Base-by-base conservation (phyloP, 768 basidiomycete genomes). In the Suillus occidentalis region DNA sequence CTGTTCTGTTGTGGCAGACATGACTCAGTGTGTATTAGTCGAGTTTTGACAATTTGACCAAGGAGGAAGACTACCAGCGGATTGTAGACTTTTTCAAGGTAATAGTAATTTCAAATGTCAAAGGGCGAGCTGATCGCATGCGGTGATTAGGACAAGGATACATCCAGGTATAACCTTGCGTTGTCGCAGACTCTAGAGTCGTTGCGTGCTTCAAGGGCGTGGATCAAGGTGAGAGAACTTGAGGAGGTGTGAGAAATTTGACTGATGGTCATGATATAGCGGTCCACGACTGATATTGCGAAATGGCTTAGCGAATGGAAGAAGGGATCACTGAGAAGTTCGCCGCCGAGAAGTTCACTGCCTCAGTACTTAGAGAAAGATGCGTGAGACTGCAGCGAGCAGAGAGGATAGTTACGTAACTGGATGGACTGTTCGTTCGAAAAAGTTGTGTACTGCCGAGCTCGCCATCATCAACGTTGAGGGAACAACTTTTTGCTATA, bases 41-140 rank as follows among this genome's bases (percentile, higher is more conserved):
- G 39, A 66, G 77, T 10, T 76, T 84, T 74, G 72, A 74, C 34
- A 77, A 77, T 37, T 80, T 96, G 63, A 86, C 89, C n/a, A 86
- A 85, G 25, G 78, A 88, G 66, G 76, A 85, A 65, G 96, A 97
- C 77, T 81, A 84, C 49, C 77, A 87, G 60, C 81, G 80, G 25
- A 82, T 87, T 16, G 82, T 83, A 60, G 83, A 77, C 5, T 97
- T 93, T 83, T 98, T 95, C 82, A 84, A 88, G 82, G 90, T 88
- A 74, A 75, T 77, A 65, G 37, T 28, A 47, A 60, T 49, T 28
- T 8, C 31, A 55, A 37, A 25, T 25, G 45, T 53, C 59, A 63
- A 56, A 65, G 18, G 8, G 31, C 5, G 61, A n/a, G 47, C 66
- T 67, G 65, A 22, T 12, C 53, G 60, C 22, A 62, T 73, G 61